These are phyloP conservation scores for Rhodosporidiobolus odoratus DNA, from an alignment of 768 basidiomycete genomes.

Conservation along the genomic window DNA sequence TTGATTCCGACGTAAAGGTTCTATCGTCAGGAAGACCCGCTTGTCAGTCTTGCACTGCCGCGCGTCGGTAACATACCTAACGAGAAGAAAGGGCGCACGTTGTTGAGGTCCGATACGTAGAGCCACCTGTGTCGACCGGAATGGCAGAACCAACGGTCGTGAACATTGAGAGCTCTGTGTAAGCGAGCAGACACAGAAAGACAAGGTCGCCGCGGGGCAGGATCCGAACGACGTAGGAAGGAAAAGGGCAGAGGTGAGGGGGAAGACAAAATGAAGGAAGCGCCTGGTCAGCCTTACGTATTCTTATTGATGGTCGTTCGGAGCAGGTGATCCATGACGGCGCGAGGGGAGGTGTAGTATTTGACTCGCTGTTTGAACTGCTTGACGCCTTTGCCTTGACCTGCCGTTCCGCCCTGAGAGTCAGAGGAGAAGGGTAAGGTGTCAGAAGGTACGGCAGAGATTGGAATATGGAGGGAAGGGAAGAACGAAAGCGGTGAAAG, in stretches of 20 bases:
- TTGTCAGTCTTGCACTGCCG: neutral
- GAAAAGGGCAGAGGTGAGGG: neutral
- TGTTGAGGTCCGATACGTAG: slow-evolving; percentile 25
- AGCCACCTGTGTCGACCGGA: slow-evolving; percentile 27
- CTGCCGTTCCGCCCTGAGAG: slow-evolving; percentile 44
- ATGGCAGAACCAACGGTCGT: slow-evolving; percentile 40
- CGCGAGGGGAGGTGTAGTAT: slow-evolving; percentile 42
- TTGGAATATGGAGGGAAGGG: slow-evolving; percentile 24
- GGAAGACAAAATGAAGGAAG: neutral
- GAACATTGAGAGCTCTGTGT: slow-evolving; percentile 5
- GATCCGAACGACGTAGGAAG: too few relatives aligned
- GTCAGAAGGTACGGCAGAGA: neutral
- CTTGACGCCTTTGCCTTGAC: slow-evolving; percentile 38
- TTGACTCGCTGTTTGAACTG: slow-evolving; percentile 41
- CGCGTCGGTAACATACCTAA: neutral
- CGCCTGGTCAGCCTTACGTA: slow-evolving; percentile 15
- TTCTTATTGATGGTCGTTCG: slow-evolving; percentile 46
- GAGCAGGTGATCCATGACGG: slow-evolving; percentile 45
- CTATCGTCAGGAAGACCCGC: neutral
- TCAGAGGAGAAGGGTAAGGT: slow-evolving; percentile 5
- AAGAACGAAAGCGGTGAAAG: neutral
- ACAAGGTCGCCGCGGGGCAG: too few relatives aligned
- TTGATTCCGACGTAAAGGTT: slow-evolving; percentile 48
- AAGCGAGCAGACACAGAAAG: neutral
- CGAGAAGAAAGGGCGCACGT: neutral